Percentiles rank a stretch among this genome's conserved stretches.
These are phyloP conservation scores for Podospora tetraspora DNA, from an alignment of 495 filamentous ascomycete genomes.

Conservation along the genomic window DNA sequence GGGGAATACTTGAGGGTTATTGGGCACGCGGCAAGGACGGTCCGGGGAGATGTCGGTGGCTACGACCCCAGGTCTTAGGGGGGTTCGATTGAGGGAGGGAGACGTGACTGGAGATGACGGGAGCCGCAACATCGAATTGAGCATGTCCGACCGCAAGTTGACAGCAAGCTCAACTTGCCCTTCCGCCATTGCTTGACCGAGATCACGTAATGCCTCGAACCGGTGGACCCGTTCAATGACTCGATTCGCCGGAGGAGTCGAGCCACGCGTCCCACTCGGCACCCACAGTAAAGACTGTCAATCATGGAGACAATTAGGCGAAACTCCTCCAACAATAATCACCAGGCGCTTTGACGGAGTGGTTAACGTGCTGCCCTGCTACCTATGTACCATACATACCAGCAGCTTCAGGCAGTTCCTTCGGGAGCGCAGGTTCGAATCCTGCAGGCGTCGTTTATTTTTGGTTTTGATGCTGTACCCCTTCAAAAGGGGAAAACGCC, in stretches of 20 bases:
- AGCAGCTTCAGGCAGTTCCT: neutral
- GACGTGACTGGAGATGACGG: neutral
- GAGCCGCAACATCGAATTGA: neutral
- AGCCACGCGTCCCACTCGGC: neutral
- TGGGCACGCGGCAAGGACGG: neutral
- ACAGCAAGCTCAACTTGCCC: neutral
- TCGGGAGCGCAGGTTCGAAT: neutral
- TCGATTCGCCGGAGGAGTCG: neutral
- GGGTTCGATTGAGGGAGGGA: too few species aligned
- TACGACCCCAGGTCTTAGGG: neutral
- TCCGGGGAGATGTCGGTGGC: neutral
- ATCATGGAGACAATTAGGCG: neutral
- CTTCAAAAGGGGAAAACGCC: neutral
- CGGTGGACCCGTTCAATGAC: neutral
- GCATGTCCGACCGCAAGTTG: neutral
- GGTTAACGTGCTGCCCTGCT: neutral
- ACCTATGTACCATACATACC: neutral
- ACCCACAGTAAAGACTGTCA: neutral
- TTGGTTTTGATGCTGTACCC: neutral
- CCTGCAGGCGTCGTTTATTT: neutral
- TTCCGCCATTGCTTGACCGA: neutral
- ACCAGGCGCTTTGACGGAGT: neutral
- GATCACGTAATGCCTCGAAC: neutral
- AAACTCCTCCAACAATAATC: neutral
- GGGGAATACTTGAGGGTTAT: neutral